Base-by-base conservation (phyloP, 441 rosid species). In the Croton setiger region DNA sequence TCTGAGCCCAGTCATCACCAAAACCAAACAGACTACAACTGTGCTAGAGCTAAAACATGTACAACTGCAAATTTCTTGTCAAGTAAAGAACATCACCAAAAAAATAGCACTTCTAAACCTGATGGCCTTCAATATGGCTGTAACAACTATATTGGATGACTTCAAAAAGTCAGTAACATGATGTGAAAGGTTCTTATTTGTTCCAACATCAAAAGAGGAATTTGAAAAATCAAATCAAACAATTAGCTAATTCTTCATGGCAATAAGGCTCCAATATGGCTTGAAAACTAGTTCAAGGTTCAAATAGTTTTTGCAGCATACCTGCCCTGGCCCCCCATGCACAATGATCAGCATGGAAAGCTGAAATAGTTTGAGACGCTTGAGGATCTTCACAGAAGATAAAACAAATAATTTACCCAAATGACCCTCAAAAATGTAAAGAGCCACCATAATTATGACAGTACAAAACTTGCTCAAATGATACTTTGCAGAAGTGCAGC, bases 401-500 rank as follows among this genome's bases (percentile, higher is more conserved):
- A 69, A 58, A 21, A 57, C 64, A 55, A 35, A 27, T 35, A 57
- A 51, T 65, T 60, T 43, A 72, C 68, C 23, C 7, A 62, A 63
- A 43, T 61, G 69, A 64, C 73, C 72, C 72, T 63, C 43, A 23
- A 33, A 17, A 57, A 35, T 33, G 33, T 45, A 55, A 45, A 59
- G 71, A 67, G 51, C 72, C 73, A 56, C 70, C 74, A 71, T 15
- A 71, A 58, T 60, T 68, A 60, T 68, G 63, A 69, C 45, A 74
- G 43, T 64, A 74, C 65, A 74, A 48, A 72, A 74, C 74, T 72
- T 72, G 65, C 68, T 63, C 72, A 72, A 66, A 63, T 72, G 69
- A 48, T 62, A 77, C 65, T 66, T 17, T 18, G 63, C 63, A 64
- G 63, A 68, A 74, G 36, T 47, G 73, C 64, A 58, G 74, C 72